A percentile compares a stretch with the other conserved stretches of the same genome.
Conservation (phyloP, 805 yeast species). For the Henningerozyma blattae region DNA sequence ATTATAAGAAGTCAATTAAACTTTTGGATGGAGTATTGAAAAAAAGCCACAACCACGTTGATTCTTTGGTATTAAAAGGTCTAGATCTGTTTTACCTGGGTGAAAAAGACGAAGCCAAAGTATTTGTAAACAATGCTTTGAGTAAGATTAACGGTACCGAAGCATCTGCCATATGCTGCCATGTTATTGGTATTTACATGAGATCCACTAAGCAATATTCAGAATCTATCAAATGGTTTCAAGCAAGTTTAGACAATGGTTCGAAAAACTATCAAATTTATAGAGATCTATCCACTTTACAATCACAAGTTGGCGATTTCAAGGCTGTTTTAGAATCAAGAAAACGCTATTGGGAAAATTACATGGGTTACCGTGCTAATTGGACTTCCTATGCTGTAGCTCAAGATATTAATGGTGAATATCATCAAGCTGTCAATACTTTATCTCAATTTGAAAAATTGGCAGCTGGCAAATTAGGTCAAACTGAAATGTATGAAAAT, state of each 20-base stretch:
- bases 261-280: conserved; percentile 67
- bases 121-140: conserved; percentile 49
- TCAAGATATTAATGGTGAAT: conserved; percentile 61
- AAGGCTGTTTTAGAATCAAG: conserved; percentile 51
- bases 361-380: conserved; percentile 75
- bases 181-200: conserved; percentile 76
- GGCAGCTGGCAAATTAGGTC: conserved; percentile 55
- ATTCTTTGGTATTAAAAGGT: conserved; percentile 78
- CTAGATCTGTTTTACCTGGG: conserved; percentile 47
- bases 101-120: conserved; percentile 50
- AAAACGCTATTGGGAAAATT: conserved; percentile 53
- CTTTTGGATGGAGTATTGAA: conserved; percentile 63
- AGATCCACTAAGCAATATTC: conserved; percentile 55
- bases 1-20: conserved; percentile 77
- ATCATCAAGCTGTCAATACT: conserved; percentile 56
- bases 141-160: conserved; percentile 32
- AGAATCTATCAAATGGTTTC: conserved; percentile 71
- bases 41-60: conserved; percentile 65
- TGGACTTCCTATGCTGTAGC: conserved; percentile 88
- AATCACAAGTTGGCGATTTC: conserved; percentile 69
- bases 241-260: conserved; percentile 64
- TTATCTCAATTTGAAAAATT: conserved; percentile 65
- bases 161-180: conserved; percentile 61
- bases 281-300: conserved; percentile 71
- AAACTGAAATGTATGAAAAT: conserved; percentile 60